phyloP scores from a whole-genome alignment of 192 early-diverging fungal genomes.

The Backusella parvicylindrica region DNA sequence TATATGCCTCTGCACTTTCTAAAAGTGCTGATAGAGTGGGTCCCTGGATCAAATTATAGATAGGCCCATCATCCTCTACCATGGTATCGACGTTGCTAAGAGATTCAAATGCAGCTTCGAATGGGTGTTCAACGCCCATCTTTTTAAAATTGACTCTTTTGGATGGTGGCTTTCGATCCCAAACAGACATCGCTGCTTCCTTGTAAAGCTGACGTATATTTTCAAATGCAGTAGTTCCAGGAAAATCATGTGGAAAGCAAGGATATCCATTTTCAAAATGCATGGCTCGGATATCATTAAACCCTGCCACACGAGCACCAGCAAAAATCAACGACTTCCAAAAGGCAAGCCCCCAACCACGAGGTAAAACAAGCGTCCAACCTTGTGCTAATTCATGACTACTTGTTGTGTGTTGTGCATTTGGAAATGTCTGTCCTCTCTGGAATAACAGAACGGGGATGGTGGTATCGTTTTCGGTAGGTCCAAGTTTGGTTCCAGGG shows the following conservation, averaged over 20 bases:
- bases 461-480: slow-evolving; percentile 49
- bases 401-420: slow-evolving; percentile 22
- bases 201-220: slow-evolving; percentile 33
- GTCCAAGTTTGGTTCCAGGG: slow-evolving; percentile 61
- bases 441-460: slow-evolving; percentile 85
- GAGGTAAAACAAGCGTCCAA: slow-evolving; percentile 80
- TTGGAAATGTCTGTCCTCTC: slow-evolving; percentile 41
- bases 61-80: slow-evolving; percentile 1
- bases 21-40: background rate
- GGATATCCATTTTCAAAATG: slow-evolving; percentile 76
- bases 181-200: slow-evolving; percentile 42
- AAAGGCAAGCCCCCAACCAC: slow-evolving; percentile 81
- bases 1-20: background rate
- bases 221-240: slow-evolving; percentile 67
- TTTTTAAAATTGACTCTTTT: slow-evolving; percentile 84
- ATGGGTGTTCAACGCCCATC: slow-evolving; percentile 63
- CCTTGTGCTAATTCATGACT: slow-evolving; percentile 45
- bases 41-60: background rate
- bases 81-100: background rate
- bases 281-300: slow-evolving; percentile 65
- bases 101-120: slow-evolving; percentile 61
- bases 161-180: slow-evolving; percentile 67
- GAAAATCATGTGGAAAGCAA: slow-evolving; percentile 83
- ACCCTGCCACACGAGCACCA: slow-evolving; percentile 77
- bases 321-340: slow-evolving; percentile 89